Conservation (phyloP, 768 basidiomycete species). For the Suillus variegatus region DNA sequence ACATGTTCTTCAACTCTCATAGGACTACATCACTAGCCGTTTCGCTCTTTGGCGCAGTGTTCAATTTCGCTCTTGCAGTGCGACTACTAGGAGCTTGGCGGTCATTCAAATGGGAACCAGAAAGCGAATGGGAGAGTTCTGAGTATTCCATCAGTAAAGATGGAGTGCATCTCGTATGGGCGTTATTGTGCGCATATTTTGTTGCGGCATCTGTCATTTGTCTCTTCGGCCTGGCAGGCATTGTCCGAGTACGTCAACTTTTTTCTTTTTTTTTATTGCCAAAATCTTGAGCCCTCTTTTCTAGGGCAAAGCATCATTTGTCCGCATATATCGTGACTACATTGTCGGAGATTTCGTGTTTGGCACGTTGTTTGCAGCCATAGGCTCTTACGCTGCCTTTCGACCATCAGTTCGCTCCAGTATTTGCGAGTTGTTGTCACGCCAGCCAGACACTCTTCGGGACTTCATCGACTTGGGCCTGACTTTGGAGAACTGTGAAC, state of each 20-base stretch:
- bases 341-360: conserved; percentile 79
- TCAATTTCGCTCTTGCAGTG: conserved; percentile 41
- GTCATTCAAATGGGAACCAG: conserved; percentile 47
- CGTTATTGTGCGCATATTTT: conserved; percentile 66
- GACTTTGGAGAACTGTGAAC: conserved; percentile 79
- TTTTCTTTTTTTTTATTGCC: not conserved
- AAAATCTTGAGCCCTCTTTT: not conserved
- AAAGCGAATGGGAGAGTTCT: conserved; percentile 51
- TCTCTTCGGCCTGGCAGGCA: conserved; percentile 66
- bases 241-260: conserved; percentile 56
- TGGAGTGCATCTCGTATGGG: conserved; percentile 54
- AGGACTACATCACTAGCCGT: conserved; percentile 40
- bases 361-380: conserved; percentile 56
- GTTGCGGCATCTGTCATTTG: conserved; percentile 63
- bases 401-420: conserved; percentile 53
- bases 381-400: conserved; percentile 62
- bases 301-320: conserved; percentile 62
- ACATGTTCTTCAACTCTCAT: conserved; percentile 12
- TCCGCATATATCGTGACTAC: conserved; percentile 82
- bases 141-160: conserved; percentile 42
- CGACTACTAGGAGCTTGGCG: conserved; percentile 46
- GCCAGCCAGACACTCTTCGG: conserved; percentile 74
- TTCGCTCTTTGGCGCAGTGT: conserved; percentile 40
- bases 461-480: conserved; percentile 71
- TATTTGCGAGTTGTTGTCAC: conserved; percentile 74